Evolutionary conservation across 2,329 filamentous ascomycete species (phyloP).

Genomic region (Sporothrix sp.): DNA sequence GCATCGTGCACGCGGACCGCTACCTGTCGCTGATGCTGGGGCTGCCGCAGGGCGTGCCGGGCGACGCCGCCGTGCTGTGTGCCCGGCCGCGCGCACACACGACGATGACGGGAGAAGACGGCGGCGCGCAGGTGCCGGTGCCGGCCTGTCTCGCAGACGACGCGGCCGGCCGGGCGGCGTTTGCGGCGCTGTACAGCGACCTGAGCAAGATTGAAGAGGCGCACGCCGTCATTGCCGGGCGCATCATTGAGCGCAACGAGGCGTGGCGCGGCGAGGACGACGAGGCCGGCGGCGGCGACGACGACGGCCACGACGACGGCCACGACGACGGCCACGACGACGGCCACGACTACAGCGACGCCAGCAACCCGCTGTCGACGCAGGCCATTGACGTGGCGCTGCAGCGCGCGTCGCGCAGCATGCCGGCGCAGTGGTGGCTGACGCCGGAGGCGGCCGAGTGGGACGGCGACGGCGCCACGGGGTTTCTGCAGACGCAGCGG

Average conservation of each 20-base stretch:
- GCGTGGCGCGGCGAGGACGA: constrained; percentile 11
- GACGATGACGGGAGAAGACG: too few species aligned
- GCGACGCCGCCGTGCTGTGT: constrained; percentile 1
- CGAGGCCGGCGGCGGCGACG: neutral
- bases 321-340: constrained; percentile 12
- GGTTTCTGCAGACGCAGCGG: constrained; percentile 26
- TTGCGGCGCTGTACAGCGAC: neutral
- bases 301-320: neutral
- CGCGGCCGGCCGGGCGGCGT: neutral
- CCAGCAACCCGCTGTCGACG: constrained; percentile 22
- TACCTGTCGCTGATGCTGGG: constrained; percentile 41
- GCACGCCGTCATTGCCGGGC: constrained; percentile 26
- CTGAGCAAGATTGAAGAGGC: constrained; percentile 28
- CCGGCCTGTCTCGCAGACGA: neutral
- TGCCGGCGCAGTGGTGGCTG: constrained; percentile 37
- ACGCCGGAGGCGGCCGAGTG: constrained; percentile 15
- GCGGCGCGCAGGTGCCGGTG: too few species aligned
- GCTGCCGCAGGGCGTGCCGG: constrained; percentile 29
- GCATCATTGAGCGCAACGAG: constrained; percentile 30
- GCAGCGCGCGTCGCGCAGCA: constrained; percentile 25
- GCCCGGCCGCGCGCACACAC: neutral
- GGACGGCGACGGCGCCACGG: neutral
- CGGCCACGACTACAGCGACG: constrained; percentile 17
- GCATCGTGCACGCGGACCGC: constrained; percentile 35
- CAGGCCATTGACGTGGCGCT: constrained; percentile 30